Evolutionary conservation across 371 early-diverging fungal genomes (phyloP).

Genomic region (Nosema bombycis): DNA sequence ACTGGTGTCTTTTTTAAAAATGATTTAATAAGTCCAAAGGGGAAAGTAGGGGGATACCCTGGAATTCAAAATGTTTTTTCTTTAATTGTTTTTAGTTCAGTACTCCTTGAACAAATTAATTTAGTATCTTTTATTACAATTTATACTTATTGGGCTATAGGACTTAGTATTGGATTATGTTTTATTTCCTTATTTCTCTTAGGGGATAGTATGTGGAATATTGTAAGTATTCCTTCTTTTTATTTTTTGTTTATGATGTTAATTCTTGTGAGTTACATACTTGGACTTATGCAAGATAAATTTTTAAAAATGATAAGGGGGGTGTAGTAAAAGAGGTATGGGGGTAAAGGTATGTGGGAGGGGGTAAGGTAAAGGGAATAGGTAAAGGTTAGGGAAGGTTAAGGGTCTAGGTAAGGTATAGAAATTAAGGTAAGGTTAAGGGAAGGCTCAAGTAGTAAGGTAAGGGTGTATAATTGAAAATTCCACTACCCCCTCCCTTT

Average conservation of each 20-base stretch:
- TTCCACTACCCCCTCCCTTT: background rate
- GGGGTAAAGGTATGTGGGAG: background rate
- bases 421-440: too few species aligned
- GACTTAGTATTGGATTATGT: conserved; percentile 32
- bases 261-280: conserved; percentile 7
- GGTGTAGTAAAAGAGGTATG: background rate
- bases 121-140: conserved; percentile 35
- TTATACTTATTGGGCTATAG: conserved; percentile 43
- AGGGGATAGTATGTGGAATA: background rate
- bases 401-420: too few species aligned
- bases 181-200: conserved; percentile 45
- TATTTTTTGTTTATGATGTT: conserved; percentile 21
- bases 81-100: conserved; percentile 51
- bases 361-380: background rate
- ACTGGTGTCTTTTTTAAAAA: conserved; percentile 26
- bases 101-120: conserved; percentile 53
- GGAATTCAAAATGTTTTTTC: conserved; percentile 42
- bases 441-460: background rate
- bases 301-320: background rate
- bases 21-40: conserved; percentile 27
- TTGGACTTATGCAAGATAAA: background rate
- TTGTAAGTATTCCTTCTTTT: conserved; percentile 27
- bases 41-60: conserved; percentile 48
- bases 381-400: background rate
- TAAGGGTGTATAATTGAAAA: background rate